Evolutionary conservation across 768 basidiomycete species (phyloP), one percentile per base, ranked within the genome.

Genomic region (Suillus plorans): DNA sequence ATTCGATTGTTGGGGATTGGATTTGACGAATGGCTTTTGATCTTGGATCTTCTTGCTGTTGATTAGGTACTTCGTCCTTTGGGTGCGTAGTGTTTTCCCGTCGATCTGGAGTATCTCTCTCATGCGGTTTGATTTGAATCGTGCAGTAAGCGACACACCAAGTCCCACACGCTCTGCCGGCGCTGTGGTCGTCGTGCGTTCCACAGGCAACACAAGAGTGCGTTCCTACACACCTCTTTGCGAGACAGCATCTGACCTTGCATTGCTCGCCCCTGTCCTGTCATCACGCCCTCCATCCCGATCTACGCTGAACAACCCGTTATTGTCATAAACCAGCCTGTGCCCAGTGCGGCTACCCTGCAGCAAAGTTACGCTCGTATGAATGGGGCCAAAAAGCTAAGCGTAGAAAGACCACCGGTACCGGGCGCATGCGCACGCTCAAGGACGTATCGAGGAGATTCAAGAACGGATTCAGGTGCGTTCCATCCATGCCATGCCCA

Each of bases 331-430:
- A 14, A 20, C 44, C 74, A 97, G 95, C 89, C 66, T 99, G 97
- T 81, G 91, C 90, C 28, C 92, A 94, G 77, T 98, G 97, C 78
- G 97, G 97, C 64, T 99, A 95, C 82, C 97, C 97, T 53, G 82
- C 94, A 63, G 96, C 97, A 63, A 99, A 94, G 82, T 81, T 97
- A 73, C 89, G 97, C 74, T 95, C 94, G 73, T 99, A 89, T 80
- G 92, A 98, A 81, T 99, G 97, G 97, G 95, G 95, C 70, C 86
- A 89, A 78, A 99, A 99, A 87, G 97, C 97, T 62, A 98, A 99
- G 89, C 91, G 97, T 81, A 91, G 97, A 89, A 97, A 97, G 90
- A 99, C 97, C 57, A 98, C 97, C 65, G 97, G 97, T 66, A 96
- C 97, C 69, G 97, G 97, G 69, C 86, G 96, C 75, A 97, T 97